Evolutionary conservation across 208 protist species (phyloP).

Genomic region (Lotmaria passim): DNA sequence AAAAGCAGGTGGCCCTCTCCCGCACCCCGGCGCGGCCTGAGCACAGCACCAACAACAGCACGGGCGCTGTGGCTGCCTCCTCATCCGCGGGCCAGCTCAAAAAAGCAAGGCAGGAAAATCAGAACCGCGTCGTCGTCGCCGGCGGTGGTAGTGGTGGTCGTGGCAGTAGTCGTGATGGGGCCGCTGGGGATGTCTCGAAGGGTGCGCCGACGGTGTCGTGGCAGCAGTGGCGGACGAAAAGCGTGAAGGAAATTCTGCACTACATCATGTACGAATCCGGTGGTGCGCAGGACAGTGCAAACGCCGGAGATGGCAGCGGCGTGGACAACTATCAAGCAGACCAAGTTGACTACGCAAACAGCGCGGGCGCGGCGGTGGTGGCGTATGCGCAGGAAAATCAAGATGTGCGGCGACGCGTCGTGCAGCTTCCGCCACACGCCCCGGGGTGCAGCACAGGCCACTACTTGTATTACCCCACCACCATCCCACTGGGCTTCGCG

Average conservation of each 20-base stretch:
- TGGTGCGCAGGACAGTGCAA: too few relatives aligned
- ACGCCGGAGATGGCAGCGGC: not conserved
- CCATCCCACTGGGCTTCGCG: slow-evolving; percentile 44
- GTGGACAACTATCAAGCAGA: not conserved
- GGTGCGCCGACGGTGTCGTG: not conserved
- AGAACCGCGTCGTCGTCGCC: too few relatives aligned
- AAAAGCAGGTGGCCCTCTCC: slow-evolving; percentile 32
- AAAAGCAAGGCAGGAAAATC: not conserved
- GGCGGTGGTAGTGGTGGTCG: too few relatives aligned
- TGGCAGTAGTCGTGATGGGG: too few relatives aligned
- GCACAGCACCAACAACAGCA: too few relatives aligned
- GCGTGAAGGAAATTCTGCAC: slow-evolving; percentile 36
- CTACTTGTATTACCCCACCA: slow-evolving; percentile 35
- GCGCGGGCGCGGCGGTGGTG: slow-evolving; percentile 3
- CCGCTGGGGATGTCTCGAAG: too few relatives aligned
- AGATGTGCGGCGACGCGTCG: slow-evolving; percentile 34
- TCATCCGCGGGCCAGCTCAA: not conserved
- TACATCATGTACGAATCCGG: slow-evolving; percentile 37
- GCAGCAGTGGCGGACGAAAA: slow-evolving; percentile 21
- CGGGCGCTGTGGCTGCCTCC: too few relatives aligned
- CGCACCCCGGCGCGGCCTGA: slow-evolving; percentile 19
- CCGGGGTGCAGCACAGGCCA: not conserved
- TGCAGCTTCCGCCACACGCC: not conserved
- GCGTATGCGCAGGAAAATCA: slow-evolving; percentile 34
- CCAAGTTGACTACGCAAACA: not conserved